Base-by-base conservation (phyloP, 2,329 filamentous ascomycete species). In the Paecilomyces dactylethromorphus region DNA sequence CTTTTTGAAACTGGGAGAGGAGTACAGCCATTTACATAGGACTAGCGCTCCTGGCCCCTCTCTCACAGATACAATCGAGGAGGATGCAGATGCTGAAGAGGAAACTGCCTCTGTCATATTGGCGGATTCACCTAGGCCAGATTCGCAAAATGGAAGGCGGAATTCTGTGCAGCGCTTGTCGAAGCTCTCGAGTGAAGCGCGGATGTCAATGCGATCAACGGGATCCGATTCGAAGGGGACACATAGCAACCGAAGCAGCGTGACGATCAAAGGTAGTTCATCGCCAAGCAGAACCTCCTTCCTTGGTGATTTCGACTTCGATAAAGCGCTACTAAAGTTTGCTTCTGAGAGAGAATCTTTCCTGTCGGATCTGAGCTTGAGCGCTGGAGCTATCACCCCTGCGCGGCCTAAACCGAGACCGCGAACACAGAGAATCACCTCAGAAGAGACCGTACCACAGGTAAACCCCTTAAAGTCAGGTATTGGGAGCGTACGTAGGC, bases 301-400 rank as follows among this genome's bases (percentile, higher is more conserved):
- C 26, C 74, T 85, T 31, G 84, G 77, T 59, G 91, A 96, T 70
- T 91, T 90, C 69, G 94, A 97, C 74, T 99, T 99, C 69, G 94
- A 97, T 71, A 87, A 90, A 69, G 93, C 94, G 26, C 81, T 99
- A 65, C 79, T 92, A 68, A 97, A 97, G 77, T 99, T 99, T 73
- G 92, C 94, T 53, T 89, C 88, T n/a, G 93, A 97, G 78, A 84
- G 94, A 64, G 94, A 99, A 68, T 89, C 88, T 60, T 99, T 99
- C 68, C 80, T 97, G 56, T 91, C 96, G 63, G 94, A 99, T 72
- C 83, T 97, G 57, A 91, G 88, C 65, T 92, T 97, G 72, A 91
- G 85, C 64, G 91, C 92, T 22, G 92, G 92, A 45, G 89, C 90
- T 49, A 89, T 91, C 63, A 82, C 89, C 24, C 84, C 89, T 65